Conservation (phyloP, 2,329 filamentous ascomycete species). For the Penicillium sp. region DNA sequence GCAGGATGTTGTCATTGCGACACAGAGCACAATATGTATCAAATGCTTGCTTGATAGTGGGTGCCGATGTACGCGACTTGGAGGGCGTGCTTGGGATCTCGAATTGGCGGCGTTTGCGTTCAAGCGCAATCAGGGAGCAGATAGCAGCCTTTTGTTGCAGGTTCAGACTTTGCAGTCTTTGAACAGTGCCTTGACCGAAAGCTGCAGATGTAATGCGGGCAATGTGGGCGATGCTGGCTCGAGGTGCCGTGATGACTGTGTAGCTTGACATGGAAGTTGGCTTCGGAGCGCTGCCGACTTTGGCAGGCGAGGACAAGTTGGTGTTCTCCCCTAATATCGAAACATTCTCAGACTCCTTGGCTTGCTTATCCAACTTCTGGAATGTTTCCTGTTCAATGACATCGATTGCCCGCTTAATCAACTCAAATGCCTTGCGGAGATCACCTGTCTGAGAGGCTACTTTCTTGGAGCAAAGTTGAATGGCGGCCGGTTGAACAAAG, state of each 20-base stretch:
- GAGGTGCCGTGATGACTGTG: slow-evolving; percentile 77
- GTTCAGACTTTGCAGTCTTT: slow-evolving; percentile 83
- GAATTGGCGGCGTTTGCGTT: slow-evolving; percentile 61
- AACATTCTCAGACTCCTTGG: slow-evolving; percentile 57
- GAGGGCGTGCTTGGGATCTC: slow-evolving; percentile 54
- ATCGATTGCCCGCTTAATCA: slow-evolving; percentile 85
- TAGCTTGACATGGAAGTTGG: slow-evolving; percentile 49
- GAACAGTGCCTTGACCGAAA: slow-evolving; percentile 83
- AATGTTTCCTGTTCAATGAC: slow-evolving; percentile 81
- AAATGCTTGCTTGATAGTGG: slow-evolving; percentile 80
- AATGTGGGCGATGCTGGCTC: slow-evolving; percentile 84
- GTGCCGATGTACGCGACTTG: slow-evolving; percentile 59
- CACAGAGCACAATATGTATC: slow-evolving; percentile 80
- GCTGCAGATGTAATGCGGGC: slow-evolving; percentile 86
- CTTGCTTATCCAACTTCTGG: slow-evolving; percentile 64
- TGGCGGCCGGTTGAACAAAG: slow-evolving; percentile 89
- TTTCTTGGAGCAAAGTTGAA: slow-evolving; percentile 91
- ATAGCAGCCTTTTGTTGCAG: slow-evolving; percentile 94
- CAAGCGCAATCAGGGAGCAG: slow-evolving; percentile 82
- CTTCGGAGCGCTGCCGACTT: slow-evolving; percentile 35
- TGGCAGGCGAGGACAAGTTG: slow-evolving; percentile 61
- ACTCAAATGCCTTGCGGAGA: slow-evolving; percentile 90
- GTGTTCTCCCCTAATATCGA: slow-evolving; percentile 76
- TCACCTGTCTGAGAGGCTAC: slow-evolving; percentile 93
- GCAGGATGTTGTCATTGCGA: slow-evolving; percentile 80